These are phyloP conservation scores for Auriscalpium microsporum DNA, from an alignment of 768 basidiomycete genomes.

Conservation along the genomic window DNA sequence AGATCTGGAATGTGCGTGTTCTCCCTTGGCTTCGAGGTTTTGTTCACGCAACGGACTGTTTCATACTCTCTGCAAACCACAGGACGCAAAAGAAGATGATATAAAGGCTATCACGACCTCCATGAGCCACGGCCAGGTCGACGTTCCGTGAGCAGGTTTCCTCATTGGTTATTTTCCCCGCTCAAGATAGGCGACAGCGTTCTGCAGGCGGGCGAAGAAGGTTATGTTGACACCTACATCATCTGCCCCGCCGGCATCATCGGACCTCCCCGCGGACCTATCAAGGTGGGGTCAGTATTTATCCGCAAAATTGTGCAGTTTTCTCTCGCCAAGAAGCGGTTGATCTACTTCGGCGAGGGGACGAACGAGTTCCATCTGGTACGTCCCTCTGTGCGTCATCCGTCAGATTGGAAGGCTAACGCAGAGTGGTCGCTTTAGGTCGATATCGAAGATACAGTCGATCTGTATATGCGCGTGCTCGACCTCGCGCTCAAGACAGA, in stretches of 20 bases:
- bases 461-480: conserved; percentile 3
- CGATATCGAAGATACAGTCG: conserved; percentile 1
- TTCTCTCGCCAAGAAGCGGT: neutral
- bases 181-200: neutral
- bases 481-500: neutral
- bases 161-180: neutral
- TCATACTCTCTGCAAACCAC: neutral
- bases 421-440: neutral
- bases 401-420: neutral
- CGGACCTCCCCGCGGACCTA: neutral
- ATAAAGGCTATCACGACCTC: conserved; percentile 5
- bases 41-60: neutral
- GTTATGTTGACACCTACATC: conserved; percentile 4
- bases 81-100: conserved; percentile 8
- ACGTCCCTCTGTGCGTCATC: neutral
- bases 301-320: neutral
- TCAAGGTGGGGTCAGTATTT: neutral
- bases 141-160: neutral
- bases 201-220: neutral
- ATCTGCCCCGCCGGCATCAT: conserved; percentile 5
- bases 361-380: conserved; percentile 4
- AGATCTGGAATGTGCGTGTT: conserved; percentile 6
- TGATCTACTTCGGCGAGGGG: conserved; percentile 4
- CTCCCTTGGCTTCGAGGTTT: neutral
- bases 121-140: conserved; percentile 5